Base-by-base conservation (phyloP, 2,329 filamentous ascomycete species). In the Metarhizium guizhouense region DNA sequence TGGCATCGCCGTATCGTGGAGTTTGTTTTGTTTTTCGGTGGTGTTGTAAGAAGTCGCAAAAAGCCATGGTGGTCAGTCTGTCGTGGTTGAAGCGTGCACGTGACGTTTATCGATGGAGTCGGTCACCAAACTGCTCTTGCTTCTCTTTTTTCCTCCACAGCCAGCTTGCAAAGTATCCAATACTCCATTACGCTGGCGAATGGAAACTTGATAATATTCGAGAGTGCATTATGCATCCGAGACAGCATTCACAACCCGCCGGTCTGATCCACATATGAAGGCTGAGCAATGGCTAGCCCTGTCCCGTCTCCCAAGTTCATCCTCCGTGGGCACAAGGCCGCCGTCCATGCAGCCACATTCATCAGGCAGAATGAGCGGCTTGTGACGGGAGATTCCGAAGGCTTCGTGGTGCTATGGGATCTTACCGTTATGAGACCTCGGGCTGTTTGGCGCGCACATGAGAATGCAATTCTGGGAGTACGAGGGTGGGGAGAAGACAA, bases 361-460 rank as follows among this genome's bases (percentile, higher is more conserved):
- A 76, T 90, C 61, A 79, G 82, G 54, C 70, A 74, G 45, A 96
- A 96, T 68, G 78, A 82, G 56, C 86, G 89, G 38, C 83, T 99
- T 6, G 75, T 90, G 13, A 94, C 90, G 0, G 93, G 88, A 40
- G 94, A 99, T 71, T 88, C 90, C 8, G 88, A 96, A 47, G 94
- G 94, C 57, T 96, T 87, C 79, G 77, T 96, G 38, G 81, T 95
- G 6, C 74, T 91, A 25, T 99, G 94, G 94, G 86, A 89, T 67
- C 75, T 95, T 43, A 80, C 86, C 30, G 88, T 85, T 53, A 92
- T 95, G 76, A 81, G 94, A 38, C 83, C 93, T 0, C 78, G 84
- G 8, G 89, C 87, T 1, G 89, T 94, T 3, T 99, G 94, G 94
- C 86, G 82, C 64, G 88, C 90, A 1, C 94, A 99, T 69, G 76